Conservation (phyloP, 2,329 filamentous ascomycete species). For the Alternaria infectoria region DNA sequence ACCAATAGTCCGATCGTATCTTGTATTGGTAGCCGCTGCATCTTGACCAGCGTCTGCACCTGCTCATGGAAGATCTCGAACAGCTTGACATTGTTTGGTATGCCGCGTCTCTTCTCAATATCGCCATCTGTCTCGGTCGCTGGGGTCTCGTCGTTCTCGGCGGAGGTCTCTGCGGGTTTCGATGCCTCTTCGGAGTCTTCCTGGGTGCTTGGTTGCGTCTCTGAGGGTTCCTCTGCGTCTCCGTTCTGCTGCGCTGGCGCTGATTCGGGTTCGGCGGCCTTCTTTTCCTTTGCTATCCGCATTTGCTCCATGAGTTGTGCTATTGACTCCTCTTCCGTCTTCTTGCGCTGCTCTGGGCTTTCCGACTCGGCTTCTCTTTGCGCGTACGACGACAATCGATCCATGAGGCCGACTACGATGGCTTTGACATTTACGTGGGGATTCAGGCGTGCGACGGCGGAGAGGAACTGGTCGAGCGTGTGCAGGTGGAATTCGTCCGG, state of each 20-base stretch:
- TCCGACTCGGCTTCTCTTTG: constrained; percentile 81
- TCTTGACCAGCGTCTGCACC: constrained; percentile 90
- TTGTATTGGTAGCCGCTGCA: constrained; percentile 87
- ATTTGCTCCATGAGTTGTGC: constrained; percentile 78
- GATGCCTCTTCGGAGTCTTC: constrained; percentile 38
- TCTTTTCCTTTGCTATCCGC: constrained; percentile 68
- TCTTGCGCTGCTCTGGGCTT: constrained; percentile 72
- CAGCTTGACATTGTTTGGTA: constrained; percentile 80
- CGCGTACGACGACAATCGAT: constrained; percentile 92
- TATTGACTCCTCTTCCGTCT: constrained; percentile 84
- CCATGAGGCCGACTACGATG: constrained; percentile 98
- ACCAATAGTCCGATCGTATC: constrained; percentile 93
- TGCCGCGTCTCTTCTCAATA: constrained; percentile 59
- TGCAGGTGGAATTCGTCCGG: constrained; percentile 98
- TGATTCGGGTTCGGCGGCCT: constrained; percentile 35
- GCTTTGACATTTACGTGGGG: constrained; percentile 97
- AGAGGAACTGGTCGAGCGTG: constrained; percentile 93
- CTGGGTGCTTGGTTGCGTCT: constrained; percentile 32
- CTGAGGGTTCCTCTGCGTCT: constrained; percentile 28
- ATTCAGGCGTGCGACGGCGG: constrained; percentile 89
- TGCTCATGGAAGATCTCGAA: constrained; percentile 98
- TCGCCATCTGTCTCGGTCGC: constrained; percentile 51
- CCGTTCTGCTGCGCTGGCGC: constrained; percentile 43
- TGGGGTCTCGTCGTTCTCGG: constrained; percentile 45
- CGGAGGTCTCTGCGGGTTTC: constrained; percentile 32